A percentile compares a stretch with the other conserved stretches of the same genome.
Conservation (phyloP, 257 asterid genomes). For the Solanum chmielewskii region DNA sequence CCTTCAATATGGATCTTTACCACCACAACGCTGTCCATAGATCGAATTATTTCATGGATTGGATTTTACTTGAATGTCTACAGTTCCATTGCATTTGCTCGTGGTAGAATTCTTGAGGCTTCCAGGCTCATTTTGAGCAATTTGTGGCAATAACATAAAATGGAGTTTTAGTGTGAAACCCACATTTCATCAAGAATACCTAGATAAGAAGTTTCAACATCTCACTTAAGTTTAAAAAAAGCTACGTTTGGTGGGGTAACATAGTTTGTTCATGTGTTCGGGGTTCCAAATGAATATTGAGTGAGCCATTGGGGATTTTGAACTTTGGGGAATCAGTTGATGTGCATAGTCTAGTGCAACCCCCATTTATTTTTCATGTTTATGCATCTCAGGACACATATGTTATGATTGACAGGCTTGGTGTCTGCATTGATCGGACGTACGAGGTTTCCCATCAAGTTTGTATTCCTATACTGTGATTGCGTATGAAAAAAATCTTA, state of each 20-base stretch:
- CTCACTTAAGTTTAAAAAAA: not conserved
- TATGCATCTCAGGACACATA: fast-evolving
- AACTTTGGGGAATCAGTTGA: not conserved
- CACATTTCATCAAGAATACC: not conserved
- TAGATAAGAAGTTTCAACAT: not conserved
- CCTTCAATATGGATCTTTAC: not conserved
- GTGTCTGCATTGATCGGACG: not conserved
- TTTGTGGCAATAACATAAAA: not conserved
- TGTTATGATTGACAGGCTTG: too few relatives aligned
- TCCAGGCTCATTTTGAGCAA: not conserved
- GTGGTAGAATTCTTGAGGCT: not conserved
- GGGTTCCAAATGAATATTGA: not conserved
- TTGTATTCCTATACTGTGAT: not conserved
- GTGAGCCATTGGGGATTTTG: not conserved
- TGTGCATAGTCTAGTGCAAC: not conserved
- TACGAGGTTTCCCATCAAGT: not conserved
- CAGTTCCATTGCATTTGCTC: not conserved
- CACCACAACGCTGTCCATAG: not conserved
- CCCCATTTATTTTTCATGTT: not conserved
- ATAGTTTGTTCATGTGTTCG: not conserved
- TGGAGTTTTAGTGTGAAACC: not conserved
- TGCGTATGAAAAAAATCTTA: not conserved
- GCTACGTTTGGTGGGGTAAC: not conserved
- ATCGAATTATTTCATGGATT: not conserved
- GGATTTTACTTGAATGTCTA: not conserved